These are phyloP conservation scores for Ilyonectria destructans DNA, from an alignment of 2,329 filamentous ascomycete genomes.

Conservation along the genomic window DNA sequence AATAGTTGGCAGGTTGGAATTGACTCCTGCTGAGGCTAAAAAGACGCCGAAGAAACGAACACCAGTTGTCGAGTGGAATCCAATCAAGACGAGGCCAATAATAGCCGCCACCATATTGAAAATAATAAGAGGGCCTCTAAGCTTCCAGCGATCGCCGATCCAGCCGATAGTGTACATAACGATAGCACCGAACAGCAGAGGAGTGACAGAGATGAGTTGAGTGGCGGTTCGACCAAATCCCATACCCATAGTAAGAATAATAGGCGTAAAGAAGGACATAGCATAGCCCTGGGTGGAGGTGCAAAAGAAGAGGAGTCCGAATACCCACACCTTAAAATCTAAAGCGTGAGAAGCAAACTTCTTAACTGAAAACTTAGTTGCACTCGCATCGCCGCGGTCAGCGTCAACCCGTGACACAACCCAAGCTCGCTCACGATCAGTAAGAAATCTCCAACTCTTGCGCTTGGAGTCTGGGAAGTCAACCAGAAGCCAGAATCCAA, in stretches of 20 bases:
- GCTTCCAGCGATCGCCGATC: slow-evolving; percentile 76
- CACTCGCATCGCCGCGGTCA: slow-evolving; percentile 72
- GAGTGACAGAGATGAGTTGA: slow-evolving; percentile 54
- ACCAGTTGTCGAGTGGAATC: slow-evolving; percentile 70
- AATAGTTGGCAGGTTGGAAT: slow-evolving; percentile 81
- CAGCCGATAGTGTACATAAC: slow-evolving; percentile 74
- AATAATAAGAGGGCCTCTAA: slow-evolving; percentile 77
- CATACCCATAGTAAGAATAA: slow-evolving; percentile 78
- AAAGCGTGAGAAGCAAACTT: slow-evolving; percentile 63
- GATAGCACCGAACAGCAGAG: slow-evolving; percentile 69
- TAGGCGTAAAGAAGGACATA: slow-evolving; percentile 84
- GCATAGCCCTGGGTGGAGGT: slow-evolving; percentile 83
- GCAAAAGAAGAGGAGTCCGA: slow-evolving; percentile 74
- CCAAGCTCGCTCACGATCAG: slow-evolving; percentile 65
- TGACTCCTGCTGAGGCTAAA: slow-evolving; percentile 82
- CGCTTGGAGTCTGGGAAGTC: slow-evolving; percentile 75
- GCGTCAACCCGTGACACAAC: slow-evolving; percentile 68
- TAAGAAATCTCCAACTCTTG: slow-evolving; percentile 68
- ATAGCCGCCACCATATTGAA: slow-evolving; percentile 78
- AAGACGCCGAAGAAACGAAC: slow-evolving; percentile 84
- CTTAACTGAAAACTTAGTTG: slow-evolving; percentile 66
- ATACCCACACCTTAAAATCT: slow-evolving; percentile 75
- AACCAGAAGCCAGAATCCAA: slow-evolving; percentile 72
- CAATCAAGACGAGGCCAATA: slow-evolving; percentile 81
- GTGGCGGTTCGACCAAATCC: slow-evolving; percentile 82